Conservation (phyloP, 495 filamentous ascomycete species). For the Annulohypoxylon bovei region DNA sequence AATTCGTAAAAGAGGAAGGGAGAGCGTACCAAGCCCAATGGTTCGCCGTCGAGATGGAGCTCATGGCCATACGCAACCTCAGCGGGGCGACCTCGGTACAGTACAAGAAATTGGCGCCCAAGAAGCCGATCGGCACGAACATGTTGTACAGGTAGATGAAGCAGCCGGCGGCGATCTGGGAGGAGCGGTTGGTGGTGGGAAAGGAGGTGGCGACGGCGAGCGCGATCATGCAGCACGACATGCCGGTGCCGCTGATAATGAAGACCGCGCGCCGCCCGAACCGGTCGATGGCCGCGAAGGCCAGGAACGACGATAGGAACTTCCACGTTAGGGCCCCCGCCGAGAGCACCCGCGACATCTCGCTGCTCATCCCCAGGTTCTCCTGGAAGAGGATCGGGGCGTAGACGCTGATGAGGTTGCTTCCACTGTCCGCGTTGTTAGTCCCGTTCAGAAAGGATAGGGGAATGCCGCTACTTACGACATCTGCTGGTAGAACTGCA, state of each 20-base stretch:
- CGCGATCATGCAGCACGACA: slow-evolving; percentile 51
- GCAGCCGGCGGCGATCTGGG: slow-evolving; percentile 55
- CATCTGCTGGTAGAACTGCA: slow-evolving; percentile 62
- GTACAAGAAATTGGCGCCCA: slow-evolving; percentile 68
- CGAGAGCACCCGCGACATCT: slow-evolving; percentile 51
- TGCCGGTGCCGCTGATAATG: slow-evolving; percentile 62
- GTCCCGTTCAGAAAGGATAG: not conserved
- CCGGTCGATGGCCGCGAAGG: slow-evolving; percentile 64
- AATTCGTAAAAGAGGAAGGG: not conserved
- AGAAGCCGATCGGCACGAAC: slow-evolving; percentile 69
- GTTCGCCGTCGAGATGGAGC: slow-evolving; percentile 60
- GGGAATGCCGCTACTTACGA: slow-evolving; percentile 38
- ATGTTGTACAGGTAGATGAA: slow-evolving; percentile 70
- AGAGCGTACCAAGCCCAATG: slow-evolving; percentile 60
- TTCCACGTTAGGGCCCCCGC: slow-evolving; percentile 61
- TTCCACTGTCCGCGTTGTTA: slow-evolving; percentile 50
- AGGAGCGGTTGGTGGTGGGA: slow-evolving; percentile 43
- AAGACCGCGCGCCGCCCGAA: slow-evolving; percentile 65
- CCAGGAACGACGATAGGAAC: slow-evolving; percentile 59
- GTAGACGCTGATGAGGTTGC: slow-evolving; percentile 70
- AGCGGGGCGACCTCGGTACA: slow-evolving; percentile 66
- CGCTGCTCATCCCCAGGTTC: slow-evolving; percentile 60
- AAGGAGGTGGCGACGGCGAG: slow-evolving; percentile 57
- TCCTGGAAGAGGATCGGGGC: slow-evolving; percentile 68
- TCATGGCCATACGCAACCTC: slow-evolving; percentile 63